Evolutionary conservation across 73 alveolate genomes (phyloP), one percentile per base, ranked within the genome.

Genomic region (Uronychia setigera): DNA sequence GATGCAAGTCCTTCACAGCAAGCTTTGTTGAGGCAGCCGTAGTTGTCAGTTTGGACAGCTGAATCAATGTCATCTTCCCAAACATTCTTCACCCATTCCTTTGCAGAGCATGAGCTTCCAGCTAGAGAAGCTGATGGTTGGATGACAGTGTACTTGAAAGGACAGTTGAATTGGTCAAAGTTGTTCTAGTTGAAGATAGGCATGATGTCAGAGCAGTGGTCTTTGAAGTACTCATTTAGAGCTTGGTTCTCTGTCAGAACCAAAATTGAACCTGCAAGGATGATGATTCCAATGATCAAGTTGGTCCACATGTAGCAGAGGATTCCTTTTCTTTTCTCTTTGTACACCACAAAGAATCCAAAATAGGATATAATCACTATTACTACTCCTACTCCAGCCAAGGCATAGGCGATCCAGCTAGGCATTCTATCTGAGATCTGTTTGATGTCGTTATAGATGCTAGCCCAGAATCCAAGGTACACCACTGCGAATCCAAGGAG

Each of bases 331-430:
- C 29, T 76, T 5, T 28, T 25, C 59, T 76, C 81, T 5, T 28
- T 31, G 27, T 76, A 76, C 32, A 76, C 81, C 1, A 76, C 81
- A 76, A 26, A 76, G 32, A 76, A 76, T 1, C 81, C 81, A 76
- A 76, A 76, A 30, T 76, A 76, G n/a, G 59, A 26, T 26, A 76
- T 9, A 25, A 76, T 5, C 1, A 76, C 32, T 5, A 76, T 31
- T 1, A 76, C 35, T 5, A 31, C 27, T 25, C 81, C 81, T 9
- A 76, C 32, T 29, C 28, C 32, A 76, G 32, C 28, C 28, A 76
- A 30, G 32, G 81, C 81, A 1, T 26, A 29, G 5, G 81, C 58
- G 58, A 76, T 32, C 81, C 81, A 76, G 81, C 28, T 9, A 9
- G 81, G 81, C 29, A 76, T 26, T 5, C 32, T 32, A 28, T 76